Percentiles rank a stretch among this genome's conserved stretches.
These are phyloP conservation scores for Botrytis aclada DNA, from an alignment of 2,329 filamentous ascomycete species.

Conservation along the genomic window DNA sequence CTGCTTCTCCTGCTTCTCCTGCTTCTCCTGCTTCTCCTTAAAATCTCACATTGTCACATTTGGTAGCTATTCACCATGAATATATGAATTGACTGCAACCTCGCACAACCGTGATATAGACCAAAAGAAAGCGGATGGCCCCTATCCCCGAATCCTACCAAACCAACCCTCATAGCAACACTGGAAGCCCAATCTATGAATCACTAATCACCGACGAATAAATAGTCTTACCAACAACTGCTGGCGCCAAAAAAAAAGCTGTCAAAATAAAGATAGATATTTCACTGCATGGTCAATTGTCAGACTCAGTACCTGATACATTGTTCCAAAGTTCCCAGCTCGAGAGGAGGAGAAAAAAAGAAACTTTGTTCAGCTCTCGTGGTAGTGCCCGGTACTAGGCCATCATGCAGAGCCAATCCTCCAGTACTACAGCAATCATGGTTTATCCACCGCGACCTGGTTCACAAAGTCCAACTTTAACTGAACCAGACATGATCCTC, in stretches of 20 bases:
- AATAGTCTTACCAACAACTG: not conserved
- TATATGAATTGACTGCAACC: not conserved
- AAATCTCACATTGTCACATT: slow-evolving; percentile 29
- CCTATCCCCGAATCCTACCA: not conserved
- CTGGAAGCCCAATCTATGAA: not conserved
- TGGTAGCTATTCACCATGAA: not conserved
- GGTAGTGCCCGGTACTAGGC: slow-evolving; percentile 21
- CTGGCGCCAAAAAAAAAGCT: not conserved
- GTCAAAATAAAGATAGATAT: not conserved
- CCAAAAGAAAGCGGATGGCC: not conserved
- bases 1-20: slow-evolving; percentile 21
- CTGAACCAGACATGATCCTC: slow-evolving; percentile 92
- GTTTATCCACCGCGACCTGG: slow-evolving; percentile 54
- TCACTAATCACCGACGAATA: not conserved
- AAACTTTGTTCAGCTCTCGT: not conserved
- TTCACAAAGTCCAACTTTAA: slow-evolving; percentile 85
- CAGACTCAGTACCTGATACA: not conserved
- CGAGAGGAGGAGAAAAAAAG: not conserved
- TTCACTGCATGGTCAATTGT: not conserved
- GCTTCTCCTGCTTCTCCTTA: slow-evolving; percentile 38
- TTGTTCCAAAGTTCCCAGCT: not conserved
- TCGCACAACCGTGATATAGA: not conserved
- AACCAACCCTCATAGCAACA: not conserved
- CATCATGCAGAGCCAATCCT: slow-evolving; percentile 33
- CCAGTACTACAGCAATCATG: slow-evolving; percentile 32